phyloP scores from a whole-genome alignment of 108 stramenopile genomes.

The Discostella pseudostelligera region DNA sequence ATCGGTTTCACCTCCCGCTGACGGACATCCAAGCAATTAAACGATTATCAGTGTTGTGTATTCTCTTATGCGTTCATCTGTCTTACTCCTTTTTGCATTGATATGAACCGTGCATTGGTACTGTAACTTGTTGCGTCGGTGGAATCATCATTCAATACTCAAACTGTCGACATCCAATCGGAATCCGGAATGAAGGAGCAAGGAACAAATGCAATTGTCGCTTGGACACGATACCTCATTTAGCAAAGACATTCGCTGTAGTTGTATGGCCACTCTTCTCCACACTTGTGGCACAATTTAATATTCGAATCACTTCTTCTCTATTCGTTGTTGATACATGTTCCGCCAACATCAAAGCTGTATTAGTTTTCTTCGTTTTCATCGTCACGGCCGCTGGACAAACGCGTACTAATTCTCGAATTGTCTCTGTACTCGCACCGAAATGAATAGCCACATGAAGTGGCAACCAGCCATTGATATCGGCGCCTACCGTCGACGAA shows the following conservation, averaged over 20 bases:
- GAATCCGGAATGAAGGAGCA: too few relatives aligned
- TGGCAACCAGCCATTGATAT: conserved; percentile 40
- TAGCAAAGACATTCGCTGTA: neutral
- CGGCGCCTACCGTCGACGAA: conserved; percentile 17
- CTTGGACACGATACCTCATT: neutral
- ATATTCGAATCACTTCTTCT: conserved; percentile 24
- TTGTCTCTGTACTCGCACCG: conserved; percentile 23
- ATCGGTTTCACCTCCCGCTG: too few relatives aligned
- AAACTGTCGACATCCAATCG: too few relatives aligned
- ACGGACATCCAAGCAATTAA: too few relatives aligned
- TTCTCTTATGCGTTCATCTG: too few relatives aligned
- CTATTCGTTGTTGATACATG: conserved; percentile 35
- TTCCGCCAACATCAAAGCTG: conserved; percentile 27
- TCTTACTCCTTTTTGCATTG: too few relatives aligned
- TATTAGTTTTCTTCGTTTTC: conserved; percentile 28
- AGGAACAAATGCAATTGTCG: too few relatives aligned
- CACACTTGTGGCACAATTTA: neutral
- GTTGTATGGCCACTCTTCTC: neutral
- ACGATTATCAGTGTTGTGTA: too few relatives aligned
- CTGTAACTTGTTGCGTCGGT: too few relatives aligned
- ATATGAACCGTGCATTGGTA: too few relatives aligned
- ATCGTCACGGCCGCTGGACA: conserved; percentile 17
- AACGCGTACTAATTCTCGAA: conserved; percentile 17
- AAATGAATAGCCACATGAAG: conserved; percentile 42
- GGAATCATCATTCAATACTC: too few relatives aligned